Percentiles rank a stretch among this genome's conserved stretches.
Evolutionary conservation across 2,329 filamentous ascomycete species (phyloP).

Genomic region (Hymenotorrendiella dingleyae): DNA sequence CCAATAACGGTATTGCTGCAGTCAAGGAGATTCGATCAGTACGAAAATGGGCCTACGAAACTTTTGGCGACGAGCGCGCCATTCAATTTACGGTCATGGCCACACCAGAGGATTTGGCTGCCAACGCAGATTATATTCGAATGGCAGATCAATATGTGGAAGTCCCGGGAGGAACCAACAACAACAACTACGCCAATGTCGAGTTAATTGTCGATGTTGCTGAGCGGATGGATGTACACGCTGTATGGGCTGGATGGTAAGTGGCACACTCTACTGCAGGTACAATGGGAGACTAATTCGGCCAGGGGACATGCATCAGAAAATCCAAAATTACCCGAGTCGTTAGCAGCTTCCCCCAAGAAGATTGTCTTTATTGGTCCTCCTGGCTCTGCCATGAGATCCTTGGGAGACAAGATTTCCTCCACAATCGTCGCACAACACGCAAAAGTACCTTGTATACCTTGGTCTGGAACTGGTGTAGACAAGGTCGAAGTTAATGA

Average conservation of each 20-base stretch:
- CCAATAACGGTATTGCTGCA: slow-evolving; percentile 98
- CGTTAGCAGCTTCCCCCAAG: slow-evolving; percentile 89
- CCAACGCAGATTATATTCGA: slow-evolving; percentile 98
- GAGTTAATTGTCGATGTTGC: slow-evolving; percentile 98
- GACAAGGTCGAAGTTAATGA: slow-evolving; percentile 72
- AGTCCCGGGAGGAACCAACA: slow-evolving; percentile 97
- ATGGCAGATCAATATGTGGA: slow-evolving; percentile 99
- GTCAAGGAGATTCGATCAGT: slow-evolving; percentile 99
- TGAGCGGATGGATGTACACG: slow-evolving; percentile 96
- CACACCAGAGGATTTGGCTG: slow-evolving; percentile 92
- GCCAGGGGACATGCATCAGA: slow-evolving; percentile 92
- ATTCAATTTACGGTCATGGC: slow-evolving; percentile 99
- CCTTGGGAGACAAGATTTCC: slow-evolving; percentile 98
- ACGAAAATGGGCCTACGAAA: slow-evolving; percentile 99
- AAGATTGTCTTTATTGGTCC: slow-evolving; percentile 99
- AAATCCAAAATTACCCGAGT: slow-evolving; percentile 96
- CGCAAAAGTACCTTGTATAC: slow-evolving; percentile 91
- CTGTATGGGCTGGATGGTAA: slow-evolving; percentile 98
- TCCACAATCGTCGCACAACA: slow-evolving; percentile 99
- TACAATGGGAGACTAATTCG: slow-evolving; percentile 7
- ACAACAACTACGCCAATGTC: slow-evolving; percentile 99
- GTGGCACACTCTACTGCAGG: slow-evolving; percentile 37
- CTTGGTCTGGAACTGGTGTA: slow-evolving; percentile 97
- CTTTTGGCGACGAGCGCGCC: slow-evolving; percentile 94
- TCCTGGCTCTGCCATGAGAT: slow-evolving; percentile 96